Evolutionary conservation across 768 basidiomycete genomes (phyloP).

Genomic region (Punctularia strigosozonata): DNA sequence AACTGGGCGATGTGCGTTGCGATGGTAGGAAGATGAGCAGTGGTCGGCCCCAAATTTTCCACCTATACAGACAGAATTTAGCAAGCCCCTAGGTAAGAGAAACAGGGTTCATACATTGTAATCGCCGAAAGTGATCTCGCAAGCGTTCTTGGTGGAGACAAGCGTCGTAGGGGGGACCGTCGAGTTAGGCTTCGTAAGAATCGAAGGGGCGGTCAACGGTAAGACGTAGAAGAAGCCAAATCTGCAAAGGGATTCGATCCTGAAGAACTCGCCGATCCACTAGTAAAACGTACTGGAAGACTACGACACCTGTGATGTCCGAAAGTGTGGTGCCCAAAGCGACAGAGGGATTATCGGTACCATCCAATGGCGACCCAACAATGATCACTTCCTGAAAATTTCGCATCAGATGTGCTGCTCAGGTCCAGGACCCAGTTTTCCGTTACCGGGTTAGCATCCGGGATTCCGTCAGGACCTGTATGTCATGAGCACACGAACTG

Average conservation of each 20-base stretch:
- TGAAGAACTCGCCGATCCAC: background rate
- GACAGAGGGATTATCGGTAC: constrained; percentile 34
- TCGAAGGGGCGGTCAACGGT: constrained; percentile 40
- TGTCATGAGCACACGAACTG: background rate
- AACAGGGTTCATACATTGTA: constrained; percentile 34
- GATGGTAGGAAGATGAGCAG: constrained; percentile 33
- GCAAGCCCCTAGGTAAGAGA: background rate
- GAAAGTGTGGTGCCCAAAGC: constrained; percentile 33
- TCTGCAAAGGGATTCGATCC: constrained; percentile 13
- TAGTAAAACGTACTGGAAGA: constrained; percentile 28
- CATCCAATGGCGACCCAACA: constrained; percentile 42
- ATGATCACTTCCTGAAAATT: no score
- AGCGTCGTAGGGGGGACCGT: constrained; percentile 28
- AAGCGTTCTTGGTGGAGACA: constrained; percentile 20
- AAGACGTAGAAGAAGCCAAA: constrained; percentile 45
- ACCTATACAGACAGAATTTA: constrained; percentile 21
- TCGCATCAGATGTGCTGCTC: no score
- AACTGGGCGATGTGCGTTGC: constrained; percentile 39
- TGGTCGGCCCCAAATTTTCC: constrained; percentile 42
- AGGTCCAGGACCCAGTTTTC: no score
- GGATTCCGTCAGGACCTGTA: constrained; percentile 34
- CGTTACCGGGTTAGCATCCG: constrained; percentile 48
- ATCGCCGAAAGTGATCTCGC: constrained; percentile 41
- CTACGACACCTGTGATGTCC: constrained; percentile 44
- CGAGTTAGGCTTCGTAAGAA: constrained; percentile 27